A percentile compares a stretch with the other conserved stretches of the same genome.
Evolutionary conservation across 352 stramenopile species (phyloP).

Genomic region (Nothophytophthora sp.): DNA sequence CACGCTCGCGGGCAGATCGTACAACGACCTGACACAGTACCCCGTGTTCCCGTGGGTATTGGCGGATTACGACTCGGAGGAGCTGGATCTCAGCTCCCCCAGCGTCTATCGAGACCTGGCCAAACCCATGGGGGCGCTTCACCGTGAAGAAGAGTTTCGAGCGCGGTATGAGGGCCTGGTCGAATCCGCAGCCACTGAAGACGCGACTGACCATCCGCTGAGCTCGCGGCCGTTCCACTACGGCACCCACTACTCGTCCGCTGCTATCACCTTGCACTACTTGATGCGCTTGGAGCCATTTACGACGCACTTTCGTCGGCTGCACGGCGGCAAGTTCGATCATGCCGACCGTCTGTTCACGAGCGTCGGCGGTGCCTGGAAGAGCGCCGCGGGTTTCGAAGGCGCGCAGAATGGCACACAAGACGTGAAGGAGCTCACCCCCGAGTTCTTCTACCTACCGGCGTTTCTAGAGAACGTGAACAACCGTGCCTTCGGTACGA

Average conservation of each 20-base stretch:
- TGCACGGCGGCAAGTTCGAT: constrained; percentile 98
- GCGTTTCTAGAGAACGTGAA: constrained; percentile 97
- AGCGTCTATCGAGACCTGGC: constrained; percentile 94
- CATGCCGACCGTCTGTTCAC: constrained; percentile 97
- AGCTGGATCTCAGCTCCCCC: constrained; percentile 93
- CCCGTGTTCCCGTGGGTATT: constrained; percentile 98
- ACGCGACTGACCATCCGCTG: constrained; percentile 39
- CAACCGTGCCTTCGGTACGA: constrained; percentile 92
- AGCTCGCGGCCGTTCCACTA: constrained; percentile 91
- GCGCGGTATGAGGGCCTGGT: constrained; percentile 62
- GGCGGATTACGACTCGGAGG: constrained; percentile 93
- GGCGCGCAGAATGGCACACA: constrained; percentile 80
- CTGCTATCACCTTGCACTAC: constrained; percentile 98
- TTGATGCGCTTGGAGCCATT: constrained; percentile 97
- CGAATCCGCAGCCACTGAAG: constrained; percentile 20
- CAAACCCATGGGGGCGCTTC: constrained; percentile 98
- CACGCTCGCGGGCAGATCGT: constrained; percentile 94
- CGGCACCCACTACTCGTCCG: constrained; percentile 92
- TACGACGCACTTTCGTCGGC: constrained; percentile 90
- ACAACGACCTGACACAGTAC: constrained; percentile 99
- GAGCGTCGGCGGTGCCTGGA: constrained; percentile 93
- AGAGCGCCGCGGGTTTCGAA: constrained; percentile 68
- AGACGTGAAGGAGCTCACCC: constrained; percentile 99
- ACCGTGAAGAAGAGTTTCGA: constrained; percentile 85
- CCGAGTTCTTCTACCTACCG: constrained; percentile 97